Evolutionary conservation across 1,284 basidiomycete genomes (phyloP).

Genomic region (Sporisorium sorghi): DNA sequence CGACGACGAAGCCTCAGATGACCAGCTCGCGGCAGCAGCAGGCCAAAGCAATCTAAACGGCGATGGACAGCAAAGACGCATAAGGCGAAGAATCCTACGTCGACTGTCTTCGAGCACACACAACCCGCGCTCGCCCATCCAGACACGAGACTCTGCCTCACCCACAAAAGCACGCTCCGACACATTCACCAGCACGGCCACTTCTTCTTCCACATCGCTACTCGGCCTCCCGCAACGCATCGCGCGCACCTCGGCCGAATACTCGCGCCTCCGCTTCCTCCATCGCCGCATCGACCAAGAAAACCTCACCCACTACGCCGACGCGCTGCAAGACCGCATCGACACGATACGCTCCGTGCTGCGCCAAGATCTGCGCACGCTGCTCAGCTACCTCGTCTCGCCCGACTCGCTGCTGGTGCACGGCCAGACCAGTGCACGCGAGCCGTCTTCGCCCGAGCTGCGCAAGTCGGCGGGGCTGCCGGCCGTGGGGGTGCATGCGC

Average conservation of each 20-base stretch:
- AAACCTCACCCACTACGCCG: constrained; percentile 78
- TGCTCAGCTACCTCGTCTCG: constrained; percentile 76
- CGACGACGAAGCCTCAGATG: constrained; percentile 5
- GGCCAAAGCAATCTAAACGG: no score
- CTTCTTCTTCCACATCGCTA: constrained; percentile 16
- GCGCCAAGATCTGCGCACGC: constrained; percentile 82
- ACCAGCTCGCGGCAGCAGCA: not conserved
- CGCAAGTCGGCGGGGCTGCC: constrained; percentile 12
- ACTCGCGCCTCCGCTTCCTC: constrained; percentile 91
- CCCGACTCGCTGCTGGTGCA: constrained; percentile 40
- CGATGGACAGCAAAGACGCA: constrained; percentile 5
- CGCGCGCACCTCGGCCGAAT: constrained; percentile 85
- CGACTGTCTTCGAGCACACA: constrained; percentile 15
- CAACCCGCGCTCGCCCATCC: not conserved
- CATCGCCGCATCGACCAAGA: constrained; percentile 81
- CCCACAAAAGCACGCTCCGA: constrained; percentile 10
- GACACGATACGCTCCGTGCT: constrained; percentile 82
- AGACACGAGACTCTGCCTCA: not conserved
- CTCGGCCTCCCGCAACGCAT: constrained; percentile 77
- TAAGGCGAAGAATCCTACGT: constrained; percentile 18
- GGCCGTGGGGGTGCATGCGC: constrained; percentile 1
- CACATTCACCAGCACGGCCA: not conserved
- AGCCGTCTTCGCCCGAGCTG: constrained; percentile 29
- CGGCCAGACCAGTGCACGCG: constrained; percentile 8
- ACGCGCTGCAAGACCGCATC: constrained; percentile 83